phyloP scores from a whole-genome alignment of 192 early-diverging fungal species.

The Gamsiella multidivaricata region DNA sequence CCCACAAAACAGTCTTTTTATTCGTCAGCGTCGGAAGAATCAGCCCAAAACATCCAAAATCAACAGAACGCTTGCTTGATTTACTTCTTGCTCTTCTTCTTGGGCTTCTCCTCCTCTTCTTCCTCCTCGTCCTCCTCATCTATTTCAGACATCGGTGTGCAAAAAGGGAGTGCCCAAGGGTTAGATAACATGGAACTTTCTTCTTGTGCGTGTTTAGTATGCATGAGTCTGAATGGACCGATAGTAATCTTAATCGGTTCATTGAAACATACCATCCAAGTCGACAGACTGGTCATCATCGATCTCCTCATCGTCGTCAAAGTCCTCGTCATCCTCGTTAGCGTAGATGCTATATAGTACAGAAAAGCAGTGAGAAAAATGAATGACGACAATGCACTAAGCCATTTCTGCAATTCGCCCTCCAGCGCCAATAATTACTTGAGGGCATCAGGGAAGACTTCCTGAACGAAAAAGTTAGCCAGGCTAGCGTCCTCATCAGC shows the following conservation, averaged over 20 bases:
- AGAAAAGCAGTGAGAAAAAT: neutral
- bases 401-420: too few relatives aligned
- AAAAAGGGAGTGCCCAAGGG: neutral
- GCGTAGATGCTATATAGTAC: neutral
- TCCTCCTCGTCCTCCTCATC: slow-evolving; percentile 27
- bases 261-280: slow-evolving; percentile 29
- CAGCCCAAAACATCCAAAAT: neutral
- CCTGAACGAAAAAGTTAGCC: slow-evolving; percentile 29
- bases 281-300: slow-evolving; percentile 36
- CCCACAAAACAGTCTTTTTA: too few relatives aligned
- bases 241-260: too few relatives aligned
- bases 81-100: slow-evolving; percentile 57
- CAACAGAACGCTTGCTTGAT: too few relatives aligned
- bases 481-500: slow-evolving; percentile 26
- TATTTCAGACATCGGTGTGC: neutral
- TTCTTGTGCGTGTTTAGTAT: too few relatives aligned
- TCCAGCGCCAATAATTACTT: too few relatives aligned
- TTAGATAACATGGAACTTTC: neutral
- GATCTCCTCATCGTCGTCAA: slow-evolving; percentile 23
- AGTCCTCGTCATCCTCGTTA: slow-evolving; percentile 18
- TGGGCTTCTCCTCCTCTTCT: slow-evolving; percentile 38
- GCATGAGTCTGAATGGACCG: too few relatives aligned
- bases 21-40: too few relatives aligned
- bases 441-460: slow-evolving; percentile 37
- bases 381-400: too few relatives aligned